Evolutionary conservation across 257 asterid species (phyloP).

Genomic region (Echium plantagineum): DNA sequence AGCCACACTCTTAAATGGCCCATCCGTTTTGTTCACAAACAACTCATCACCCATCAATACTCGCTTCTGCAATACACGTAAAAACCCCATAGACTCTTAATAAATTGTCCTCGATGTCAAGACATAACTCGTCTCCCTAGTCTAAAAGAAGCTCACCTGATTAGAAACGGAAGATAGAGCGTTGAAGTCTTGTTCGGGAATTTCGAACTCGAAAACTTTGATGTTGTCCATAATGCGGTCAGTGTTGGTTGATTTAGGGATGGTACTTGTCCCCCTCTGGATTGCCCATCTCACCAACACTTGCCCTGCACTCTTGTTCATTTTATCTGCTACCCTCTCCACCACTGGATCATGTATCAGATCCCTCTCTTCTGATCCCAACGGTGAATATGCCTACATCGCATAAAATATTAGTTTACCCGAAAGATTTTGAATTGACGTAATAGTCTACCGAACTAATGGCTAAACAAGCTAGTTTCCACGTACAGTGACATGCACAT

Average conservation of each 20-base stretch:
- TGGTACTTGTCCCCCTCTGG: conserved; percentile 59
- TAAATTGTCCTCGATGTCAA: no score
- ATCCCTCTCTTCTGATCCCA: conserved; percentile 44
- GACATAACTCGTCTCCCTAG: no score
- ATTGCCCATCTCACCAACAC: conserved; percentile 70
- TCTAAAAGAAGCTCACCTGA: no score
- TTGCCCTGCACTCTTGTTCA: conserved; percentile 60
- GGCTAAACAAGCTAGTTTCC: no score
- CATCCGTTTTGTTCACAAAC: conserved; percentile 44
- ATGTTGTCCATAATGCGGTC: conserved; percentile 49
- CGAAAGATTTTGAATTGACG: no score
- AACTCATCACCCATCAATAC: conserved; percentile 37
- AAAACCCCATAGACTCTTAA: no score
- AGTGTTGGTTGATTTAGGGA: conserved; percentile 45
- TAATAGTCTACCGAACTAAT: no score
- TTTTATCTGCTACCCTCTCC: conserved; percentile 33
- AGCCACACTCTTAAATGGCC: conserved; percentile 34
- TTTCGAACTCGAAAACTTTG: conserved; percentile 44
- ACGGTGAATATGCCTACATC: conserved; percentile 55
- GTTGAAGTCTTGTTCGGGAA: conserved; percentile 46
- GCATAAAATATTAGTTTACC: no score
- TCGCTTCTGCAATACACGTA: conserved; percentile 45
- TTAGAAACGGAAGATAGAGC: conserved; percentile 33
- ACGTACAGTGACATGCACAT: conserved; percentile 49
- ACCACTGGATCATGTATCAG: conserved; percentile 47